Conservation (phyloP, 2,329 filamentous ascomycete genomes). For the Aspergillus texensis region DNA sequence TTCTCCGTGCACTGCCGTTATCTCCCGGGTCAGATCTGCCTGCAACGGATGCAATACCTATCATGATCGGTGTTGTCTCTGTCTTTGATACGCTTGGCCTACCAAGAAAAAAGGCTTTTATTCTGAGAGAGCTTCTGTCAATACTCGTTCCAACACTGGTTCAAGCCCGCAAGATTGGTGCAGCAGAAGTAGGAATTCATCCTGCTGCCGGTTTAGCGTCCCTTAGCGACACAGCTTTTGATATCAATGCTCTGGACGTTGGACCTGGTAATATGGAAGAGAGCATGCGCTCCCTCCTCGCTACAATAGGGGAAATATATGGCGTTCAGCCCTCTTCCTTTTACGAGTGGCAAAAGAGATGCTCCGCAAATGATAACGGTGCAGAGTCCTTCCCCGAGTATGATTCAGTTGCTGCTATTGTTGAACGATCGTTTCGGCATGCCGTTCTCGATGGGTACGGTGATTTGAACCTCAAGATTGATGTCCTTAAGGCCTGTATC, state of each 20-base stretch:
- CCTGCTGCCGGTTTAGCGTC: slow-evolving; percentile 84
- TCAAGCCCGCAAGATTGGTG: slow-evolving; percentile 87
- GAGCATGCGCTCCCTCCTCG: slow-evolving; percentile 43
- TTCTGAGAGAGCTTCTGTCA: slow-evolving; percentile 81
- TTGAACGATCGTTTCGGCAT: slow-evolving; percentile 50
- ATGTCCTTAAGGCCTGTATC: slow-evolving; percentile 85
- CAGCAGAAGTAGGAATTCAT: slow-evolving; percentile 94
- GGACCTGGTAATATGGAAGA: slow-evolving; percentile 46
- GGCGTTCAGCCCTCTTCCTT: slow-evolving; percentile 43
- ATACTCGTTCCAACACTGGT: slow-evolving; percentile 82
- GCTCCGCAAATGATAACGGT: slow-evolving; percentile 22
- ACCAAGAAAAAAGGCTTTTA: slow-evolving; percentile 86
- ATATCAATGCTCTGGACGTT: slow-evolving; percentile 47
- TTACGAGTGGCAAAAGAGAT: slow-evolving; percentile 35
- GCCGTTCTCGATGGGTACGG: slow-evolving; percentile 64
- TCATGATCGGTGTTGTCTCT: slow-evolving; percentile 84
- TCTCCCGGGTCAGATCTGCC: slow-evolving; percentile 64
- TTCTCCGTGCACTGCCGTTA: slow-evolving; percentile 72
- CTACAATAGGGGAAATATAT: slow-evolving; percentile 43
- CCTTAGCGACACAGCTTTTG: slow-evolving; percentile 58
- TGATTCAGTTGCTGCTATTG: slow-evolving; percentile 42
- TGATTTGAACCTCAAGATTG: slow-evolving; percentile 77
- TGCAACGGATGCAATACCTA: slow-evolving; percentile 73
- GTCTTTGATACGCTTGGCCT: slow-evolving; percentile 79
- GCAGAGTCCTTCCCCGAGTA: slow-evolving; percentile 27